Conservation (phyloP, 2,329 filamentous ascomycete species). For the Cladosporium sp. region DNA sequence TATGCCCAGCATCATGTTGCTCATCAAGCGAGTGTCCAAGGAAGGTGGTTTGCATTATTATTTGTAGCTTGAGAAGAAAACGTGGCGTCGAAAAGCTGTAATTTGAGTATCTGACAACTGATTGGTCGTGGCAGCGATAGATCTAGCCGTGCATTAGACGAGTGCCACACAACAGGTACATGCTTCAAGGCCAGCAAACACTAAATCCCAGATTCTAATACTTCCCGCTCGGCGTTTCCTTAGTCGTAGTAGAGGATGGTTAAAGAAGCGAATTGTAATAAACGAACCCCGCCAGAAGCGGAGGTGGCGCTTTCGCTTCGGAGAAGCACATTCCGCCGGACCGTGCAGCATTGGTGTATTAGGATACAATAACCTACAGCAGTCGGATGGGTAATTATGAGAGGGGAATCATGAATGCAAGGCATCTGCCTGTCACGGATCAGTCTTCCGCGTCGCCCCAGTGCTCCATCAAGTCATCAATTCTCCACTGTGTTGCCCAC, state of each 20-base stretch:
- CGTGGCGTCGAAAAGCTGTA: neutral
- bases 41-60: neutral
- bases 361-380: neutral
- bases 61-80: neutral
- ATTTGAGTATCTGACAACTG: neutral
- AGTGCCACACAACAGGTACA: neutral
- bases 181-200: neutral
- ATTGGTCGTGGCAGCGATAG: neutral
- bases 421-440: neutral
- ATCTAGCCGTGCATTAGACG: neutral
- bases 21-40: neutral
- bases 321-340: neutral
- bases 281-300: neutral
- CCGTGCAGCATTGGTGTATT: neutral
- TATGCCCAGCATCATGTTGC: neutral
- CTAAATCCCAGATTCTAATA: neutral
- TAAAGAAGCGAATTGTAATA: neutral
- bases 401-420: neutral
- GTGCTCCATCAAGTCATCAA: slow-evolving; percentile 52
- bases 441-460: slow-evolving; percentile 46
- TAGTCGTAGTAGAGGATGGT: neutral
- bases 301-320: neutral
- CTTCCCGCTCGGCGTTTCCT: neutral
- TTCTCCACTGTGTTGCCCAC: slow-evolving; percentile 54
- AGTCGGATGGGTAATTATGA: neutral